Evolutionary conservation across 164 flowering plant species (phyloP), one percentile per base, ranked within the genome.

Genomic region (Warburgia ugandensis): DNA sequence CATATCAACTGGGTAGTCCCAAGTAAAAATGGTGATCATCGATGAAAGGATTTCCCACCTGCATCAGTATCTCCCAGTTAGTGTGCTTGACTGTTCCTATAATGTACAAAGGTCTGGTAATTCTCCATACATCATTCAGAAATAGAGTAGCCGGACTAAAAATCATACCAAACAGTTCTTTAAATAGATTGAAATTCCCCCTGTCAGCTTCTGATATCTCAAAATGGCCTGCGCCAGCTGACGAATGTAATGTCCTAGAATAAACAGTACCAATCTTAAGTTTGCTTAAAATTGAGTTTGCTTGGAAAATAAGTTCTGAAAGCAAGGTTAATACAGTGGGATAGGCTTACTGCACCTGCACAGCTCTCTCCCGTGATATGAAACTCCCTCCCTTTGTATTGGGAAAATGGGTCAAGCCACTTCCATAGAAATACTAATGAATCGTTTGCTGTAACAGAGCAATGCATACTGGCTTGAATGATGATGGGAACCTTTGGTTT

Each of bases 21-120:
- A 79, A 44, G 35, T 81, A 85, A 56, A 84, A 96, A 56, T 74
- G 64, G 62, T 45, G 77, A 60, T 91, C 92, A 68, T 91, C 95
- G 2, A 75, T 84, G 30, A 84, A 65, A 62, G 87, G 92, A 74
- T 92, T 92, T 60, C 96, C 98, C 26, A 88, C 98, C 98, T 91
- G 83, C 72, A 78, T 26, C 40, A 50, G 14, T 14, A 13, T 31
- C 26, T 19, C 43, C 7, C 16, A 12, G 50, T 30, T 7, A 23
- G n/a, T 32, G 7, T 4, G 11, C 13, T n/a, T 20, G 14, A 14
- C 13, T 28, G 37, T 33, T 33, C 14, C 14, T 47, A 2, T n/a
- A 10, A 7, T 45, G 49, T 26, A 23, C 3, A 8, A 17, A 42
- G 17, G 20, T 11, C 22, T 20, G 14, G 13, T n/a, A 6, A 13